Evolutionary conservation across 495 filamentous ascomycete genomes (phyloP), one percentile per base, ranked within the genome.

Genomic region (Aspergillus avenaceus): DNA sequence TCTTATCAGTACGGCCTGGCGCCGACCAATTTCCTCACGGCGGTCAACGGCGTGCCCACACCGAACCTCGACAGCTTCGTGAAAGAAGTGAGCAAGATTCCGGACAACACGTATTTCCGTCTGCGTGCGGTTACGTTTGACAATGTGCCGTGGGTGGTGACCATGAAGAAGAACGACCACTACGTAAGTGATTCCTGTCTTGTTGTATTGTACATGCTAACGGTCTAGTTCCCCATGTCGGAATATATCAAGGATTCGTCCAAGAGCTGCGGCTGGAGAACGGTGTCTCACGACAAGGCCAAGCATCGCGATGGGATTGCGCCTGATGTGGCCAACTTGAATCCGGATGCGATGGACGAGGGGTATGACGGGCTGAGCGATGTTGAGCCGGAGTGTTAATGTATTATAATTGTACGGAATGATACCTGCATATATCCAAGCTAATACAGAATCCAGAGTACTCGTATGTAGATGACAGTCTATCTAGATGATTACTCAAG

Each of bases 111-210:
- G 3, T 99, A 98, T 72, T 97, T 98, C 83, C 82, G 95, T 19
- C 76, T 99, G 12, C 85, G 87, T 53, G 88, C 91, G 8, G 87
- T 96, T 62, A 97, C 93, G 2, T 99, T 97, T 60, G 93, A 99
- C 64, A 95, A 93, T 54, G 90, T 97, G 13, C 92, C 91, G 12
- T 99, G 91, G 87, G 88, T 97, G 21, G 87, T 93, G 16, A 97
- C 92, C 22, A 97, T 99, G 84, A 99, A 99, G 83, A 99, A 99
- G 83, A 95, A 95, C 65, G 95, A 99, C 66, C 93, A 99, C 68
- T 99, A 99, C 64, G 78, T 82, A 59, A 66, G 74, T 62, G 7
- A n/a, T 29, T 37, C 19, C 11, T 28, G 16, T n/a, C n/a, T 19
- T 29, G 4, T 8, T 36, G 4, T 13, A 13, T 22, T 8, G 28